Conservation (phyloP, 805 yeast genomes). For the Zygoascus tannicola region DNA sequence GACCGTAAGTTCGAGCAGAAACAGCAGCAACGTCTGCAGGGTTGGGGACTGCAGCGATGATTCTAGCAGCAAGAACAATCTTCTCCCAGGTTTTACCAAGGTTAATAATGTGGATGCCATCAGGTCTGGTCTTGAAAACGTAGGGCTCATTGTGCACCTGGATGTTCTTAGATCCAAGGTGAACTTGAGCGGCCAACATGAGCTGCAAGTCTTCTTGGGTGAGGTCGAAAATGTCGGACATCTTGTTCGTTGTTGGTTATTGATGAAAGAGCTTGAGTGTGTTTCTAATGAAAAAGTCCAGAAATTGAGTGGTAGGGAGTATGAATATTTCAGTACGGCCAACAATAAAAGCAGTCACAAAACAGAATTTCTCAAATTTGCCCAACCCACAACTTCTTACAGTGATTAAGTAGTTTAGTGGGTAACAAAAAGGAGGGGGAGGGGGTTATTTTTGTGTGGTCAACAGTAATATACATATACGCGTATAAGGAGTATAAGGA, state of each 20-base stretch:
- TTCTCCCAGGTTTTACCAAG: slow-evolving; percentile 99
- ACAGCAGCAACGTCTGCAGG: slow-evolving; percentile 97
- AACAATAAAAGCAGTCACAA: background rate
- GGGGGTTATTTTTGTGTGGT: no score
- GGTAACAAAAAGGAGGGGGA: no score
- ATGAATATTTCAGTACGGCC: background rate
- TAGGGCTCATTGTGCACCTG: slow-evolving; percentile 77
- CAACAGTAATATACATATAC: no score
- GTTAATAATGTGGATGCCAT: slow-evolving; percentile 98
- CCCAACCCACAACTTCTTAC: no score
- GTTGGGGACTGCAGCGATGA: slow-evolving; percentile 99
- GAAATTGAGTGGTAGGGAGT: background rate
- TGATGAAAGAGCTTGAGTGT: background rate
- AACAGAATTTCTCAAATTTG: no score
- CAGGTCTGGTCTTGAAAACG: slow-evolving; percentile 97
- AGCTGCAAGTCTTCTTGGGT: slow-evolving; percentile 98
- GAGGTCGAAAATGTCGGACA: slow-evolving; percentile 34
- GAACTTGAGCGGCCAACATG: slow-evolving; percentile 98
- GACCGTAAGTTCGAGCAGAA: slow-evolving; percentile 99
- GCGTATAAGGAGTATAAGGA: no score
- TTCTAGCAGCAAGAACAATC: slow-evolving; percentile 98
- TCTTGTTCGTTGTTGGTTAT: slow-evolving; percentile 1
- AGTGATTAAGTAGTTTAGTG: no score
- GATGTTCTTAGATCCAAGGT: slow-evolving; percentile 99
- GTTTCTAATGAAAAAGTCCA: background rate